A percentile compares a stretch with the other conserved stretches of the same genome.
Conservation (phyloP, 2,329 filamentous ascomycete species). For the Metarhizium rileyi region DNA sequence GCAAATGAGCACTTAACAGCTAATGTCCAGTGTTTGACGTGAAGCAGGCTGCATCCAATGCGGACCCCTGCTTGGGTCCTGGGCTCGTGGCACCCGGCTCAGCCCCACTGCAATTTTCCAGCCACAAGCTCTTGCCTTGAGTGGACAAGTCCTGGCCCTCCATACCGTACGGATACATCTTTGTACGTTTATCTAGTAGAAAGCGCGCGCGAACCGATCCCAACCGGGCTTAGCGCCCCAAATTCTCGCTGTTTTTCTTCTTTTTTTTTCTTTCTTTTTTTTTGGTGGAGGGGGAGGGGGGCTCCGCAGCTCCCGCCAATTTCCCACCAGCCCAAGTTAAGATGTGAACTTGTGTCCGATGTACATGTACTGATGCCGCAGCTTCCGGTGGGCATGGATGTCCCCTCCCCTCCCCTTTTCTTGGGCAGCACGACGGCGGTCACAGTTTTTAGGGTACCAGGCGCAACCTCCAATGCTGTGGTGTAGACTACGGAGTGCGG, state of each 20-base stretch:
- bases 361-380: constrained; percentile 4
- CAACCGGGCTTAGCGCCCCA: not conserved
- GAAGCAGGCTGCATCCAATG: not conserved
- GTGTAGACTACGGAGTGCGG: too few species aligned
- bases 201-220: not conserved
- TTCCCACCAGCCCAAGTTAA: not conserved
- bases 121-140: not conserved
- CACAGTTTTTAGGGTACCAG: not conserved
- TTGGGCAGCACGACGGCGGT: not conserved
- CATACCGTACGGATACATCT: too few species aligned
- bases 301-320: not conserved
- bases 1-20: not conserved
- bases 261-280: constrained; percentile 1
- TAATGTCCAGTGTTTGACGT: not conserved
- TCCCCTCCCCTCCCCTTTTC: not conserved
- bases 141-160: not conserved
- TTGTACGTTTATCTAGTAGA: too few species aligned
- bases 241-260: not conserved
- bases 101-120: constrained; percentile 9
- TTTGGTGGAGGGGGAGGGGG: too few species aligned
- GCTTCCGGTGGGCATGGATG: constrained; percentile 1
- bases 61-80: not conserved
- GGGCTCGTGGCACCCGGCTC: constrained; percentile 2
- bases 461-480: not conserved
- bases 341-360: not conserved